phyloP scores from a whole-genome alignment of 2,329 filamentous ascomycete genomes.

The Chrysoporthe deuterocubensis region DNA sequence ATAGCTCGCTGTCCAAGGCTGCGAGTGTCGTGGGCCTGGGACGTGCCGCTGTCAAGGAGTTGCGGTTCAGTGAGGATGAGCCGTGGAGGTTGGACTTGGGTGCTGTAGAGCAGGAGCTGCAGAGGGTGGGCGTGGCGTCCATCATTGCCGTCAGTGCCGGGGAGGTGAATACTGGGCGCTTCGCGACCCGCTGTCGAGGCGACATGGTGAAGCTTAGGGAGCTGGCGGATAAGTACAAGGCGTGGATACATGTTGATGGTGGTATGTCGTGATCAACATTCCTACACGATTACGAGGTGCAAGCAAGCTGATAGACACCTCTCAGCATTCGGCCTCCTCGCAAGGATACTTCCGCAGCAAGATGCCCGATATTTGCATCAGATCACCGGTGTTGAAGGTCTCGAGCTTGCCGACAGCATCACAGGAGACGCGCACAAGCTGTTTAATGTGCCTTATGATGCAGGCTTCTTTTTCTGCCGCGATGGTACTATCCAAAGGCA shows the following conservation, averaged over 20 bases:
- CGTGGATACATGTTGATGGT: constrained; percentile 91
- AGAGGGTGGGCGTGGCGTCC: constrained; percentile 58
- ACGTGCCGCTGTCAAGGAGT: constrained; percentile 65
- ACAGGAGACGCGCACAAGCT: constrained; percentile 87
- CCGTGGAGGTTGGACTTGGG: constrained; percentile 74
- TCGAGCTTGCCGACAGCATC: constrained; percentile 87
- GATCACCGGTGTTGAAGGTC: constrained; percentile 53
- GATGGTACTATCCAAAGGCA: constrained; percentile 60
- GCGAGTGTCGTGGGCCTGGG: constrained; percentile 83
- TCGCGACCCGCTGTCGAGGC: constrained; percentile 62
- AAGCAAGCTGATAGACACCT: background rate
- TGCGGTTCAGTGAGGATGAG: constrained; percentile 55
- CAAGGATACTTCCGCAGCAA: constrained; percentile 62
- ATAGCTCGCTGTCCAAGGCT: constrained; percentile 84
- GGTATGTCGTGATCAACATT: constrained; percentile 45
- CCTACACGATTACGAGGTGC: no score
- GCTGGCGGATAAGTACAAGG: constrained; percentile 72
- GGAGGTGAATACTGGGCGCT: constrained; percentile 89
- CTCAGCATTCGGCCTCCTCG: constrained; percentile 82
- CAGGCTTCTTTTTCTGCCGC: constrained; percentile 83
- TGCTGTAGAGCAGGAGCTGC: constrained; percentile 64
- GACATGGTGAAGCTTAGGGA: constrained; percentile 68
- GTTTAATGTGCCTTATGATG: constrained; percentile 96
- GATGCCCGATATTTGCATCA: background rate
- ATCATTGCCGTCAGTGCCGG: constrained; percentile 83